Evolutionary conservation across 1,139 yeast genomes (phyloP), one percentile per base, ranked within the genome.

Genomic region (Hemisphaericaspora lyxosophila): DNA sequence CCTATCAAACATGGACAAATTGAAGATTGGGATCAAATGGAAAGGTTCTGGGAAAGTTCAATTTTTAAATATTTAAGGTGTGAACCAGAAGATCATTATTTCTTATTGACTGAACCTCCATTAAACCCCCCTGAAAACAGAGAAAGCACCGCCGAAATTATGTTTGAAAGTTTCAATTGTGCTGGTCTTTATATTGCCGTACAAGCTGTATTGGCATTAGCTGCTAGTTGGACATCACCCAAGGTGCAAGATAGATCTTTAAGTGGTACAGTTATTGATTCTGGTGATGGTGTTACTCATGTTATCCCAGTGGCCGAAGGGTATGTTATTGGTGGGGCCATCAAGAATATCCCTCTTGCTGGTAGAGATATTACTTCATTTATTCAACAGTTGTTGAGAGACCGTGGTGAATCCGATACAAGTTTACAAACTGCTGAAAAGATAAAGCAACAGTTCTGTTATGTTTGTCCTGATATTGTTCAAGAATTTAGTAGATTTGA

Each of bases 1-100:
- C 99, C 99, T 13, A 88, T 92, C 47, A 85, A 87, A 61, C 98
- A 92, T 57, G 99, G 99, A 16, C 98, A 92, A 67, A 84, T 92
- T 48, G 98, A 92, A 62, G 89, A 92, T 60, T 92, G 99, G 99
- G 98, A 94, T 67, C 97, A 92, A 60, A 92, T 92, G 99, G 99
- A 92, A 64, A 76, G 98, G 59, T 90, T 89, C 64, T 92, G 99
- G 99, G 97, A 92, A 60, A 86, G 86, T 56, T 87, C 96, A 31
- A 90, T 92, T 55, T 92, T 92, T 72, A 90, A 92, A 66, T 92
- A 92, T 61, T 75, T 92, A 54, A 80, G 97, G 63, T 89, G 97
- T 60, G 98, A 92, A 64, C 99, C 99, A 6, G 99, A 92, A 62
- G 99, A 92, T 64, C 99, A 92, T 57, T 88, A 88, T 62, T 92